A percentile compares a stretch with the other conserved stretches of the same genome.
Conservation (phyloP, 179 eudicot species). For the Gypsophila paniculata region DNA sequence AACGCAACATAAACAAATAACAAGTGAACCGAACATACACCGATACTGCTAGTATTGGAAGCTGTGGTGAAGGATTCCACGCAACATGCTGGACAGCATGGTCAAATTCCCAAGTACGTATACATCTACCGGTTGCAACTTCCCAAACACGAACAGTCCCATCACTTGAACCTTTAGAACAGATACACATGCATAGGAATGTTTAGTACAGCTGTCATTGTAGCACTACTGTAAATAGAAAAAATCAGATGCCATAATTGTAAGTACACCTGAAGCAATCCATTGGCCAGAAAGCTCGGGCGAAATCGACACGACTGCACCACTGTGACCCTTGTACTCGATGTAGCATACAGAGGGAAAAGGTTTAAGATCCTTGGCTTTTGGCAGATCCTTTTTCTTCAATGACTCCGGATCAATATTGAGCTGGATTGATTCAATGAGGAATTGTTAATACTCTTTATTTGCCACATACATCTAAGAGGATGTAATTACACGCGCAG, state of each 20-base stretch:
- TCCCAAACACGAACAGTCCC: constrained; percentile 93
- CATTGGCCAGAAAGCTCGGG: constrained; percentile 83
- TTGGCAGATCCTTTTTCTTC: constrained; percentile 68
- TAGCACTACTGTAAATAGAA: background rate
- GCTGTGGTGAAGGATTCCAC: constrained; percentile 85
- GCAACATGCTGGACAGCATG: constrained; percentile 63
- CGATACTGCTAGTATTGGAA: constrained; percentile 76
- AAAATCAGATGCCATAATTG: background rate
- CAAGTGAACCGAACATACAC: constrained; percentile 44
- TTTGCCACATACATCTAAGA: background rate
- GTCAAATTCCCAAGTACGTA: constrained; percentile 73
- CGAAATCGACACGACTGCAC: constrained; percentile 73
- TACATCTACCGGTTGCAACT: constrained; percentile 85
- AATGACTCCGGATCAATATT: constrained; percentile 86
- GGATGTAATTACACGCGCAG: background rate
- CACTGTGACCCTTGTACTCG: constrained; percentile 86
- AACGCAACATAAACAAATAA: background rate
- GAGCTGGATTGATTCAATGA: constrained; percentile 40
- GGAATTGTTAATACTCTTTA: background rate
- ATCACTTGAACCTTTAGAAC: constrained; percentile 68
- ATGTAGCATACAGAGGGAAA: constrained; percentile 77
- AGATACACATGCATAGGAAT: background rate
- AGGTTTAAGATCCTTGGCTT: constrained; percentile 82
- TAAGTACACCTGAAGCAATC: constrained; percentile 83
- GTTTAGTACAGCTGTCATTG: constrained; percentile 6